Base-by-base conservation (phyloP, 2,329 filamentous ascomycete species). In the Beauveria varroae region DNA sequence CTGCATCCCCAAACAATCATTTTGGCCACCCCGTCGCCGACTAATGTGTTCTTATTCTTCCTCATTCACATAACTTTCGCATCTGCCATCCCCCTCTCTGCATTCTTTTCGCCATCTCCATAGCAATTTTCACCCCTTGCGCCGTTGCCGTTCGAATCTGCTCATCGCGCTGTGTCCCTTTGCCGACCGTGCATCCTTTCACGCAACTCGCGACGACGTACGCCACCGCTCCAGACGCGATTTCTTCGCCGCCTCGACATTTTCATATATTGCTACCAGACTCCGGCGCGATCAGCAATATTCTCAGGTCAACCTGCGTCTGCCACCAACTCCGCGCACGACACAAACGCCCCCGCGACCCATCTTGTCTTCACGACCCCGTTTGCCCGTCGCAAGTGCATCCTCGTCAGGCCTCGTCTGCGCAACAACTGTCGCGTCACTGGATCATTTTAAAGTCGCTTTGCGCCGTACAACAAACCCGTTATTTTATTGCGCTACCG, bases 361-460 rank as follows among this genome's bases (percentile, higher is more conserved):
- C 34, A 16, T 28, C 44, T 51, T 24, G 28, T 24, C 37, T 5
- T 59, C 37, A 47, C 56, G 37, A 59, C 52, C 22, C 46, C 56
- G 47, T 59, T 59, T 59, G 56, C 24, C 10, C 8, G 56, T 59
- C 56, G 56, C 56, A 52, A 51, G 30, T 24, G 47, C 34, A 51
- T 37, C 12, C 18, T n/a, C 12, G 37, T 37, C 22, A 22, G 46
- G 34, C 12, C 34, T 34, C 24, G 24, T 41, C 56, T 24, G 56
- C 56, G 56, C 56, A 51, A 16, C 56, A 24, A 26, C 47, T 30
- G 14, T 47, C 56, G 47, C 44, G 24, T 44, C 30, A 18, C 30
- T 8, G 8, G 28, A 41, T 41, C 20, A n/a, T 49, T 16, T 16
- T 10, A 16, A 9, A 30, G 20, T 8, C 5, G 14, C 43, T 18